phyloP scores from a whole-genome alignment of 2,329 filamentous ascomycete species.

The Nothopassalora personata region DNA sequence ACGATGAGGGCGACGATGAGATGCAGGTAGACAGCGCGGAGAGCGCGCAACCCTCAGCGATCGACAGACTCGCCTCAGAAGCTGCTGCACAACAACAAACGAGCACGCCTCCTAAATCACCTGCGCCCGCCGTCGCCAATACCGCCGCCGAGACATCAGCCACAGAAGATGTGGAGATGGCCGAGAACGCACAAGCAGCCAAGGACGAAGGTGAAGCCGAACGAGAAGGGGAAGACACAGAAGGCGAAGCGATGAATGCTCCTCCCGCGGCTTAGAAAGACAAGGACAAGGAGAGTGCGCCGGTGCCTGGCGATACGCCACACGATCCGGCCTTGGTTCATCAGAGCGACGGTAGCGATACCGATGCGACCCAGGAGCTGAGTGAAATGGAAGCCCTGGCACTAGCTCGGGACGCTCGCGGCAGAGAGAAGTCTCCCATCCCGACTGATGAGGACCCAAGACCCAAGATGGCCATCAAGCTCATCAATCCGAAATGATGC shows the following conservation, averaged over 20 bases:
- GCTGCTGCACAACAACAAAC: constrained; percentile 31
- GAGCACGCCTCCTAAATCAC: constrained; percentile 17
- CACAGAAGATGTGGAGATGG: constrained; percentile 17
- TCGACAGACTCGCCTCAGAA: background rate
- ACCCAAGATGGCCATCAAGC: background rate
- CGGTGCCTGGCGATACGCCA: background rate
- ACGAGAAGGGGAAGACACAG: constrained; percentile 25
- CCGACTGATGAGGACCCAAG: background rate
- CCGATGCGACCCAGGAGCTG: background rate
- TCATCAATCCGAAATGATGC: background rate
- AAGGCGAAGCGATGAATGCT: constrained; percentile 27
- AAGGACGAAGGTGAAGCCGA: constrained; percentile 31
- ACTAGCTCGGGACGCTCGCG: background rate
- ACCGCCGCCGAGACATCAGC: background rate
- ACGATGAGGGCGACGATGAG: constrained; percentile 30
- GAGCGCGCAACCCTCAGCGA: constrained; percentile 30
- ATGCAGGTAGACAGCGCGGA: constrained; percentile 23
- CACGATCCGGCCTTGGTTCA: background rate
- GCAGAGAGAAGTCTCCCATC: background rate
- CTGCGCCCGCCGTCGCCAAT: constrained; percentile 6
- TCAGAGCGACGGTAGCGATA: background rate
- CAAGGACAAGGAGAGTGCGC: background rate
- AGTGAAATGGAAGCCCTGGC: background rate
- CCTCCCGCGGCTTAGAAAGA: background rate
- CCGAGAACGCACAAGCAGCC: constrained; percentile 15